Conservation (phyloP, 441 rosid species). For the Geranium incanum region DNA sequence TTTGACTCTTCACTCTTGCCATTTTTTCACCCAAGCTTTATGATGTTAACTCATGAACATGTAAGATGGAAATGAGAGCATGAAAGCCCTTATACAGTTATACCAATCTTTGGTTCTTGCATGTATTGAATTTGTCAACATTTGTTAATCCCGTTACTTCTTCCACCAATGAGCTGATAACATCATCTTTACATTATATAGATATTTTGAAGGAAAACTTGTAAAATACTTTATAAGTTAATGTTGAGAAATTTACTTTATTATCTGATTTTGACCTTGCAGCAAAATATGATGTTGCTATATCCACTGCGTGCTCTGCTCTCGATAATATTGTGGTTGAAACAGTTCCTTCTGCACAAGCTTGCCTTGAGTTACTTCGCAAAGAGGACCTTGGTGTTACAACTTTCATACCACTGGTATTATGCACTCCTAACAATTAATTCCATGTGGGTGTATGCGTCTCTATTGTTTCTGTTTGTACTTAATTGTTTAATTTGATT, state of each 20-base stretch:
- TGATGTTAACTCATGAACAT: conserved; percentile 7
- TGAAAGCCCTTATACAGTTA: not conserved
- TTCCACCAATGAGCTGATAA: not conserved
- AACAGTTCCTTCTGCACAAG: conserved; percentile 85
- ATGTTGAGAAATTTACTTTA: conserved; percentile 10
- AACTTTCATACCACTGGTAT: conserved; percentile 95
- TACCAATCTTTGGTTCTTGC: conserved; percentile 6
- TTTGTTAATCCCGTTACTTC: not conserved
- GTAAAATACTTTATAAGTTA: not conserved
- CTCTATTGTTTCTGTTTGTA: not conserved
- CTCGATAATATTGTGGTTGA: conserved; percentile 93
- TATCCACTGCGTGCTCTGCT: conserved; percentile 88
- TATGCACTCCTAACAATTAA: not conserved
- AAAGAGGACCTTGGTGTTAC: conserved; percentile 85
- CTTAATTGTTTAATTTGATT: not conserved
- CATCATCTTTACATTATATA: not conserved
- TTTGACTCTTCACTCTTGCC: conserved; percentile 11
- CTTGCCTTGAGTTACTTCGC: conserved; percentile 83
- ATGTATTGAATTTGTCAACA: not conserved
- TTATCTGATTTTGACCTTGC: conserved; percentile 29
- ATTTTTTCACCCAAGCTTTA: not conserved
- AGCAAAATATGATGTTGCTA: conserved; percentile 91
- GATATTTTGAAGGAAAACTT: not conserved
- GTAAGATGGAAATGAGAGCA: not conserved
- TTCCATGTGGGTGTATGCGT: not conserved